A percentile compares a stretch with the other conserved stretches of the same genome.
These are phyloP conservation scores for Torulaspora delbrueckii DNA, from an alignment of 805 yeast species.

Conservation along the genomic window DNA sequence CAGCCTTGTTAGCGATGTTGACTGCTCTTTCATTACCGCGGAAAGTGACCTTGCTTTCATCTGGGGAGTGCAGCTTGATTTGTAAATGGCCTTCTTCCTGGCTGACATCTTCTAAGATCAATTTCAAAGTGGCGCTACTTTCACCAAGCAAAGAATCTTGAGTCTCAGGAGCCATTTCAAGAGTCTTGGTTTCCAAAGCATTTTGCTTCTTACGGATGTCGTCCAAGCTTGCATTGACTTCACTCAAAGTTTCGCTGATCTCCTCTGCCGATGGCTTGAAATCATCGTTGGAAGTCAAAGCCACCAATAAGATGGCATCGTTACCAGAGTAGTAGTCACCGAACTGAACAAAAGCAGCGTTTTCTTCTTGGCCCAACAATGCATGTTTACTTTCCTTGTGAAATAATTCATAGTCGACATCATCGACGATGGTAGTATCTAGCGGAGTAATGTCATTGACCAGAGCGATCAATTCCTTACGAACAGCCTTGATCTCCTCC, in stretches of 20 bases:
- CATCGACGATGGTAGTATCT: constrained; percentile 52
- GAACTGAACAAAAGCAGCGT: constrained; percentile 56
- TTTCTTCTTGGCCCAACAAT: constrained; percentile 30
- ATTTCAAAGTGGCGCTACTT: constrained; percentile 18
- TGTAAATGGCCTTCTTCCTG: constrained; percentile 36
- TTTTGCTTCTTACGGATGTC: constrained; percentile 54
- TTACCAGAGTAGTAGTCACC: constrained; percentile 45
- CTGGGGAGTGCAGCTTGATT: constrained; percentile 46
- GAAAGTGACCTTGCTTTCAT: constrained; percentile 52
- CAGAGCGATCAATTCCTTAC: constrained; percentile 62
- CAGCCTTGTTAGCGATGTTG: constrained; percentile 36
- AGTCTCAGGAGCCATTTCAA: constrained; percentile 49
- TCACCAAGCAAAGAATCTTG: constrained; percentile 42
- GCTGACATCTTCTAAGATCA: constrained; percentile 37
- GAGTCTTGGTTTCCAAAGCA: constrained; percentile 45
- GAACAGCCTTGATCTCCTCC: constrained; percentile 54
- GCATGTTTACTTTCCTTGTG: constrained; percentile 28
- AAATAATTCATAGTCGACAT: constrained; percentile 50
- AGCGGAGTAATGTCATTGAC: constrained; percentile 74
- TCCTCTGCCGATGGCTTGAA: constrained; percentile 68
- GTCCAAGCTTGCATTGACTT: constrained; percentile 52
- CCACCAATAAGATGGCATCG: constrained; percentile 52
- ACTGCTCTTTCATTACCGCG: constrained; percentile 71
- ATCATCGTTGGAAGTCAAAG: constrained; percentile 50
- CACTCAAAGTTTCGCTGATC: constrained; percentile 47